Base-by-base conservation (phyloP, 148 eudicot species). In the Hydrangea macrophylla region DNA sequence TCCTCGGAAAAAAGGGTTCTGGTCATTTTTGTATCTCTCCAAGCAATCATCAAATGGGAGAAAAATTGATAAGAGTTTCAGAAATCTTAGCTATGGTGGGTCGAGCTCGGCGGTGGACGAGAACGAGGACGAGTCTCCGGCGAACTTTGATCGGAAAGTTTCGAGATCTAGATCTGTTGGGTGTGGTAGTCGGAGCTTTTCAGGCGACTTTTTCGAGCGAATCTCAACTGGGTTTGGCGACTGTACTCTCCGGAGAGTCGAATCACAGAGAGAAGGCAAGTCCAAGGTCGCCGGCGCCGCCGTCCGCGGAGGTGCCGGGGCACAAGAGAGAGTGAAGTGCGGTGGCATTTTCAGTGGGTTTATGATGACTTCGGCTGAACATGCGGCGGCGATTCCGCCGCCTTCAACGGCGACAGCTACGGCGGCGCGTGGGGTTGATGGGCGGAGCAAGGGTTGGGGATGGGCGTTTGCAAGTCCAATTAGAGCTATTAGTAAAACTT, bases 81-180 rank as follows among this genome's bases (percentile, higher is more conserved):
- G 48, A 37, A 64, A 74, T 37, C 17, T 33, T 13, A 65, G 69
- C 68, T 66, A 57, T 54, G 23, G 64, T 31, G 65, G 45, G n/a
- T n/a, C n/a, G n/a, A n/a, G n/a, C n/a, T n/a, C n/a, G n/a, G n/a
- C n/a, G n/a, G n/a, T n/a, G n/a, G 74, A 67, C 7, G 61, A 31
- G 45, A 75, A 69, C 53, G 73, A 69, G 45, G 76, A 66, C 30
- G 85, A 81, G 5, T 66, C 70, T 17, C 73, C 74, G 61, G 68
- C 81, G 35, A 65, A 87, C 44, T 75, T 84, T 58, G 88, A 79
- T 15, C 42, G 90, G 10, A 86, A 77, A 8, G 97, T 92, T 3
- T 85, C 89, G 5, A 78, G 97, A 80, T 92, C 97, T 27, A 89
- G 97, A 84, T 92, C 97, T 39, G 96, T 92, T 10, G 97, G 97